phyloP scores from a whole-genome alignment of 1,139 yeast species.

The Saccharomyces hybrid region DNA sequence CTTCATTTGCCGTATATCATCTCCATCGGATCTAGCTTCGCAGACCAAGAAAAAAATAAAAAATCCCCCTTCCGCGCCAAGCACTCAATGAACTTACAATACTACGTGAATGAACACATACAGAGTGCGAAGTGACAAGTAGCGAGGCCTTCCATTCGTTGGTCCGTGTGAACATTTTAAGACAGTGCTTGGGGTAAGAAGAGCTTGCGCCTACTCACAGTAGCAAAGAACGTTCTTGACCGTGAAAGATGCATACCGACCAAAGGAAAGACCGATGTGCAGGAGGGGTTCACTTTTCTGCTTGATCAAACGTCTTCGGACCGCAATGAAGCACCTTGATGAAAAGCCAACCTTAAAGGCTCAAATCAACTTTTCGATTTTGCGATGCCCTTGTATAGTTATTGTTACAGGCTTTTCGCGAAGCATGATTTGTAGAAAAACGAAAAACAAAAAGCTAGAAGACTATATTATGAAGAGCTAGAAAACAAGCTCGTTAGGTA shows the following conservation, averaged over 20 bases:
- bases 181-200: background rate
- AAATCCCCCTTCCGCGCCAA: conserved; percentile 1
- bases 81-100: background rate
- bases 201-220: background rate
- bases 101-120: background rate
- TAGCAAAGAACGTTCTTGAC: background rate
- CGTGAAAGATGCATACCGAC: background rate
- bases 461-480: background rate
- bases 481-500: background rate
- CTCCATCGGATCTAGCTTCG: background rate
- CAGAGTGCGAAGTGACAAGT: no score
- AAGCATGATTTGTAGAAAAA: background rate
- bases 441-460: background rate
- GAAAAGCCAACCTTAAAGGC: background rate
- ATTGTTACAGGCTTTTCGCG: background rate
- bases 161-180: background rate
- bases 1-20: background rate
- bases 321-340: background rate
- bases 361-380: background rate
- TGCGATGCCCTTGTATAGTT: background rate
- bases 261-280: no score
- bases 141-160: background rate
- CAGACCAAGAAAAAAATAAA: background rate
- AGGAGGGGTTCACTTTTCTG: background rate
- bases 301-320: background rate